Evolutionary conservation across 495 filamentous ascomycete genomes (phyloP), one percentile per base, ranked within the genome.

Genomic region (Bryoglossum gracile): DNA sequence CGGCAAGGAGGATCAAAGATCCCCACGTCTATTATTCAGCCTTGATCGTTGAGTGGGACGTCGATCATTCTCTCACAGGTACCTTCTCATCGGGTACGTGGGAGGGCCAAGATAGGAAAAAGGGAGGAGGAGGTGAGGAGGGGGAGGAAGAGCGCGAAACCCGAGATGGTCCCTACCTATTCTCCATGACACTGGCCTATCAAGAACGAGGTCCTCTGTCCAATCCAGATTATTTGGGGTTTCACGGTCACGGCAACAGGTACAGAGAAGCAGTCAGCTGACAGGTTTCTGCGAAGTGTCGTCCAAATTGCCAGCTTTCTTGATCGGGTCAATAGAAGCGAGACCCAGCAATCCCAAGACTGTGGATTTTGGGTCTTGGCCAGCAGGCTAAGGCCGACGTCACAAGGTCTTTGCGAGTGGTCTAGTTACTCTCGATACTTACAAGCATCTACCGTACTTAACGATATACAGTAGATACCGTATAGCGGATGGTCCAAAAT

Each of bases 261-360:
- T 23, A 11, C 44, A n/a, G 22, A 19, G 38, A 4, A 17, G 8
- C 38, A 18, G 32, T 4, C 26, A 23, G 19, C 9, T 42, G 39
- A 42, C 14, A 22, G 1, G 19, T 8, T 10, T 19, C 8, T 38
- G n/a, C n/a, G n/a, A n/a, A n/a, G n/a, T 16, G 35, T 18, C 22
- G 35, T 19, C 33, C 43, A 32, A n/a, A 8, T 36, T 17, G 14
- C 17, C n/a, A 37, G 18, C 21, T 37, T 40, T 13, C 52, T 55
- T 13, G 14, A 45, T 55, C 26, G 13, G 52, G 52, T 24, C 18
- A 50, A 46, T 38, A 28, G 34, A 55, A 55, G 52, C 52, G 52
- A 55, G 33, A 14, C 30, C 43, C 26, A 18, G 18, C 11, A 46
- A 40, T 54, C 33, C 52, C 51, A 49, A 50, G 36, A 40, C n/a